These are phyloP conservation scores for Aspergillus coremiiformis DNA, from an alignment of 495 filamentous ascomycete species.

Conservation along the genomic window DNA sequence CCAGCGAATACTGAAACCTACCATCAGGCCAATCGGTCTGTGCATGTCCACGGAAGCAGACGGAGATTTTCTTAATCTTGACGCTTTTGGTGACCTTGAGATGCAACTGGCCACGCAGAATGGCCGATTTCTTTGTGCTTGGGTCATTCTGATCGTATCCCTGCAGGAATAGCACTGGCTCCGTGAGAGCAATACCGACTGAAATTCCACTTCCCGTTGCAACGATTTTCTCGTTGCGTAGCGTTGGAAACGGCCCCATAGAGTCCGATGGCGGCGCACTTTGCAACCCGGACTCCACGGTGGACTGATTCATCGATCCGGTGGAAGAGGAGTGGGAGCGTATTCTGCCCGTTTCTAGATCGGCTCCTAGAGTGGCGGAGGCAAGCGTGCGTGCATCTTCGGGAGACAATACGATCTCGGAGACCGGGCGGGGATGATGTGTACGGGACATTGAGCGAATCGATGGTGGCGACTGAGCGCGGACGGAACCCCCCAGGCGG, in stretches of 20 bases:
- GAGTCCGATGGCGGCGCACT: conserved; percentile 21
- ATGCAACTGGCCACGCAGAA: conserved; percentile 78
- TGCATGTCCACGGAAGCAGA: conserved; percentile 78
- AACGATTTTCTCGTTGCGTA: conserved; percentile 57
- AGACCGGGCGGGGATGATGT: conserved; percentile 30
- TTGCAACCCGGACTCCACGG: background rate
- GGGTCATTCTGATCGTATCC: conserved; percentile 81
- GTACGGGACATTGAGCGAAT: conserved; percentile 17
- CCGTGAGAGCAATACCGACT: conserved; percentile 70
- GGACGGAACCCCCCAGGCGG: conserved; percentile 32
- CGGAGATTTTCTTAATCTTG: conserved; percentile 89
- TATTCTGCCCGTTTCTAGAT: conserved; percentile 20
- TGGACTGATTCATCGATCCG: conserved; percentile 20
- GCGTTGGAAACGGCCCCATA: conserved; percentile 27
- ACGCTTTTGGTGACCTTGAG: conserved; percentile 79
- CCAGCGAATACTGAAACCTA: conserved; percentile 21
- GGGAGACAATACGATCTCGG: conserved; percentile 37
- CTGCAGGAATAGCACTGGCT: conserved; percentile 82
- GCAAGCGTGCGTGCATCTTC: conserved; percentile 25
- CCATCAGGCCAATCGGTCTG: conserved; percentile 97
- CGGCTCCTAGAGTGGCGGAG: conserved; percentile 16
- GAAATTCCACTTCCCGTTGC: conserved; percentile 65
- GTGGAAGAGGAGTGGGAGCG: conserved; percentile 29
- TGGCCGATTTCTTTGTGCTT: conserved; percentile 63
- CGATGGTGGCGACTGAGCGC: conserved; percentile 16